Base-by-base conservation (phyloP, 2,329 filamentous ascomycete genomes). In the Cordyceps fumosorosea region DNA sequence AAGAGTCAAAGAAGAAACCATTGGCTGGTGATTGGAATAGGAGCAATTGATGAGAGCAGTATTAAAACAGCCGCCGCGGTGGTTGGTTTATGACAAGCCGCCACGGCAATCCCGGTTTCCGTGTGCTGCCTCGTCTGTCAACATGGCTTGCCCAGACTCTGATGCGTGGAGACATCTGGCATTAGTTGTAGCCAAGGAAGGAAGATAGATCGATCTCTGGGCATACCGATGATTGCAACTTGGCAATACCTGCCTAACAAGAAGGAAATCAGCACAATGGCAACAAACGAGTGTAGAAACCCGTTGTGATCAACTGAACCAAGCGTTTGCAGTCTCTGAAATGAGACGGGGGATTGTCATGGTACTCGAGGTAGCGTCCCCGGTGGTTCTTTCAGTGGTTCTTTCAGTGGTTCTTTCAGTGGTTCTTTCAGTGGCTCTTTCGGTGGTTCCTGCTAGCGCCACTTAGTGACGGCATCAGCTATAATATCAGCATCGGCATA, bases 201-300 rank as follows among this genome's bases (percentile, higher is more conserved):
- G 29, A 29, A 7, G 29, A 29, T 29, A 29, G 29, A 29, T 29
- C 29, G 29, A 60, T 60, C 57, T 53, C 50, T 60, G 37, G 57
- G 57, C 57, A 40, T 60, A 54, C 34, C 57, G 50, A 60, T 45
- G 18, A 53, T 44, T 54, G 14, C 37, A 29, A 47, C 57, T 60
- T 60, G 57, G 57, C 57, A 47, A 37, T 48, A 11, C 26, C 40
- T 44, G 24, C 26, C 40, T 44, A 18, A n/a, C 5, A 40, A 8
- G 22, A 56, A 34, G 3, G 5, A 52, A 34, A 22, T 32, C 3
- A 32, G 8, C n/a, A 54, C 53, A 47, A 8, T 14, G n/a, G 32
- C 34, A 37, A 8, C 34, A 3, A 37, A 37, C 3, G 12, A 37
- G 3, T 5, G 29, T 7, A 29, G 29, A 29, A 29, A 29, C 26